Evolutionary conservation across 441 rosid species (phyloP), one percentile per base, ranked within the genome.

Genomic region (Corymbia citriodora): DNA sequence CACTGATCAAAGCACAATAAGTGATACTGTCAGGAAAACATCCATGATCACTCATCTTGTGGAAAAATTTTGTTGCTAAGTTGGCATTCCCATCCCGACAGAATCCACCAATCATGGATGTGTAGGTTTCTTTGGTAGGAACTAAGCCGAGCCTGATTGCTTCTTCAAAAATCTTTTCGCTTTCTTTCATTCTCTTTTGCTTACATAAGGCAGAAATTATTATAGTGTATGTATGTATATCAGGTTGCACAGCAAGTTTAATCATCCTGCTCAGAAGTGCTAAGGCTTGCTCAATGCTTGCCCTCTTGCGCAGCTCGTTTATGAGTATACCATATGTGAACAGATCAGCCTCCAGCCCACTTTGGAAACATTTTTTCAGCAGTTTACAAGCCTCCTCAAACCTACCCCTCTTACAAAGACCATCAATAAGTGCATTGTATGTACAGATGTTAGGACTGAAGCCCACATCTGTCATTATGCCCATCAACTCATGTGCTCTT

Each of bases 101-200:
- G 90, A 94, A 95, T 70, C 98, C 99, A 52, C 97, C 92, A 23
- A 97, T 93, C 96, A 97, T 95, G 16, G 99, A 97, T 7, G 99
- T 97, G 92, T 93, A 98, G 25, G 98, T 98, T 94, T 98, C 96
- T 92, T 97, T 98, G 36, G 97, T 96, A 88, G 98, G 99, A 91
- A 94, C 92, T 90, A 96, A 94, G 19, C 96, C 95, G 4, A 91
- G 91, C 72, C 91, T 90, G 70, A 95, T 89, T 59, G 94, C 96
- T 92, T 94, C 94, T 65, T 87, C 90, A 61, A 95, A 95, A 90
- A 97, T 92, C 88, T 91, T 93, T 95, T 96, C 96, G 45, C 99
- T 94, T 90, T 96, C 97, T 91, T 93, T 92, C 95, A 96, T 94
- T 91, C 89, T 91, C 85, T 93, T 95, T 90, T 94, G 94, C 95